Conservation (phyloP, 2,329 filamentous ascomycete genomes). For the Trichoderma koningiopsis region DNA sequence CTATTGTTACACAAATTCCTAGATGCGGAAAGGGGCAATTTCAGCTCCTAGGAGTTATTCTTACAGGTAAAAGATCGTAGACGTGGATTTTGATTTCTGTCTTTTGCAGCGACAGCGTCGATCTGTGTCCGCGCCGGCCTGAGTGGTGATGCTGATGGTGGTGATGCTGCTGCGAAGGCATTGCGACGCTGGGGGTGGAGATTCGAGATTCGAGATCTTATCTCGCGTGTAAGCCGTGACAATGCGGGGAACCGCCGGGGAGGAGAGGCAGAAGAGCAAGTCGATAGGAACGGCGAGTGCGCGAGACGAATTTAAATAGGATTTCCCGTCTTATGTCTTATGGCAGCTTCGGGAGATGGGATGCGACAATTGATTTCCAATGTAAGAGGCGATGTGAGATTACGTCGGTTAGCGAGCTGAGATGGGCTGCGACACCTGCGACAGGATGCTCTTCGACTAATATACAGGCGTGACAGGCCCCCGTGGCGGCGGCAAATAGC, state of each 20-base stretch:
- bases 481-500: slow-evolving; percentile 4
- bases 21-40: not conserved
- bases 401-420: slow-evolving; percentile 1
- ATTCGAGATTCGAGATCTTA: not conserved
- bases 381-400: slow-evolving; percentile 5
- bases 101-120: slow-evolving; percentile 69
- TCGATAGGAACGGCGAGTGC: not conserved
- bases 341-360: not conserved
- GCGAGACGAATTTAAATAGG: not conserved
- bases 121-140: slow-evolving; percentile 52
- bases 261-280: not conserved
- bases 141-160: slow-evolving; percentile 31
- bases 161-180: slow-evolving; percentile 17
- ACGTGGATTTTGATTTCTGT: slow-evolving; percentile 76
- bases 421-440: slow-evolving; percentile 10
- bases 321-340: not conserved
- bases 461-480: not conserved
- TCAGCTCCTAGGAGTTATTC: slow-evolving; percentile 29
- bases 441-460: not conserved
- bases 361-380: not conserved
- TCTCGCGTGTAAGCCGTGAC: slow-evolving; percentile 31
- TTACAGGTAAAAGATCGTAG: slow-evolving; percentile 74
- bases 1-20: not conserved
- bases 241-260: slow-evolving; percentile 21
- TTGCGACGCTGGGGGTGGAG: slow-evolving; percentile 31